Conservation (phyloP, 257 asterid species). For the Nicotiana obtusifolia region DNA sequence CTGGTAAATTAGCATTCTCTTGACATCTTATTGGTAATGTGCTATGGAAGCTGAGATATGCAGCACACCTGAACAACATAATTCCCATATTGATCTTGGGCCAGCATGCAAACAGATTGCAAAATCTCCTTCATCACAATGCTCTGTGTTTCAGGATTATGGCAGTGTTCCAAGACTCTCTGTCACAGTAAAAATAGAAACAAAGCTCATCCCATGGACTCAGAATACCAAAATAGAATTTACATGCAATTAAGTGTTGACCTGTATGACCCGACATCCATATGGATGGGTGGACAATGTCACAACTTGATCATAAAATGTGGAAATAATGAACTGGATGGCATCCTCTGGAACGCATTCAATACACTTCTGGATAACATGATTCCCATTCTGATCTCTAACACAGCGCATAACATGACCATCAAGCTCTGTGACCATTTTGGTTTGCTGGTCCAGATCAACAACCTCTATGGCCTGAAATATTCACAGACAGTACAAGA, state of each 20-base stretch:
- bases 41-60: background rate
- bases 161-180: conserved; percentile 18
- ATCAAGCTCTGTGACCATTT: conserved; percentile 74
- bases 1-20: background rate
- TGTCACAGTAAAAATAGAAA: background rate
- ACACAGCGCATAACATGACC: conserved; percentile 81
- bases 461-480: conserved; percentile 72
- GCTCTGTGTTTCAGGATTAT: conserved; percentile 12
- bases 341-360: conserved; percentile 66
- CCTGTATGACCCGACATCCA: conserved; percentile 93
- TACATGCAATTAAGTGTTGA: conserved; percentile 13
- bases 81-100: conserved; percentile 22
- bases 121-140: conserved; percentile 18
- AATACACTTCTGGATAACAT: conserved; percentile 77
- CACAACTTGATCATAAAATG: conserved; percentile 61
- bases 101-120: conserved; percentile 8
- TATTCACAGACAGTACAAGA: background rate
- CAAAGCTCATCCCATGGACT: background rate
- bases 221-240: background rate
- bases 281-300: conserved; percentile 75
- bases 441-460: conserved; percentile 59
- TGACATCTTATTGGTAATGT: background rate
- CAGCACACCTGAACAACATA: conserved; percentile 21
- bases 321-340: conserved; percentile 55
- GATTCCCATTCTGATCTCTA: conserved; percentile 83